Conservation (phyloP, 352 stramenopile genomes). For the Achlya hypogyna region DNA sequence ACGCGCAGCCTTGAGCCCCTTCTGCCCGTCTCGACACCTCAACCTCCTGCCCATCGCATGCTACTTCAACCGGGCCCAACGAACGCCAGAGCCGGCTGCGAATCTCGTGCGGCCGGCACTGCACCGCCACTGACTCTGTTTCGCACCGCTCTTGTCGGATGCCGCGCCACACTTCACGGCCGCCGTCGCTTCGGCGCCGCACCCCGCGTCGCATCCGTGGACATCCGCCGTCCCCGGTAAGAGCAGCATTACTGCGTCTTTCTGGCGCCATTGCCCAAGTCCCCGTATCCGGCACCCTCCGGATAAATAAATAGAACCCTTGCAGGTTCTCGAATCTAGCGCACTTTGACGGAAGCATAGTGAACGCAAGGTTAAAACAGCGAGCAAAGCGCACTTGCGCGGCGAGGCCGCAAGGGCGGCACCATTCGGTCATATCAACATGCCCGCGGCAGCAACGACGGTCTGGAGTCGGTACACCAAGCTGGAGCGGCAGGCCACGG, state of each 20-base stretch:
- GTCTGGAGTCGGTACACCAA: slow-evolving; percentile 13
- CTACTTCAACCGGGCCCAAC: too few relatives aligned
- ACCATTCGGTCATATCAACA: not conserved
- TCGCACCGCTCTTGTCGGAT: too few relatives aligned
- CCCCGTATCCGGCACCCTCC: not conserved
- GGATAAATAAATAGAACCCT: slow-evolving; percentile 3
- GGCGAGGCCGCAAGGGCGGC: not conserved
- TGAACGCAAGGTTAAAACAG: not conserved
- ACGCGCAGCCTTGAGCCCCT: too few relatives aligned
- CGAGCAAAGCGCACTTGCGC: slow-evolving; percentile 2
- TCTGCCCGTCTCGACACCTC: too few relatives aligned
- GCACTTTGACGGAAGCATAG: not conserved
- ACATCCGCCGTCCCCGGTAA: not conserved
- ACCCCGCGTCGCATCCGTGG: not conserved
- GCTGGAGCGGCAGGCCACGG: slow-evolving; percentile 1
- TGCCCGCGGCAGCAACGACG: not conserved
- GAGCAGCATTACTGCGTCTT: not conserved
- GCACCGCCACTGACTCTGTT: too few relatives aligned
- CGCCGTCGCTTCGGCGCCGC: too few relatives aligned
- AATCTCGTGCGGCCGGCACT: too few relatives aligned
- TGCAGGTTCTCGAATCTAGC: not conserved
- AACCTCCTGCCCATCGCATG: too few relatives aligned
- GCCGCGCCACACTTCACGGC: too few relatives aligned
- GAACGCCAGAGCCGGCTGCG: too few relatives aligned
- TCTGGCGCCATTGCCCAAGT: not conserved